A percentile compares a stretch with the other conserved stretches of the same genome.
Conservation (phyloP, 208 protist genomes). For the Balamuthia mandrillaris region DNA sequence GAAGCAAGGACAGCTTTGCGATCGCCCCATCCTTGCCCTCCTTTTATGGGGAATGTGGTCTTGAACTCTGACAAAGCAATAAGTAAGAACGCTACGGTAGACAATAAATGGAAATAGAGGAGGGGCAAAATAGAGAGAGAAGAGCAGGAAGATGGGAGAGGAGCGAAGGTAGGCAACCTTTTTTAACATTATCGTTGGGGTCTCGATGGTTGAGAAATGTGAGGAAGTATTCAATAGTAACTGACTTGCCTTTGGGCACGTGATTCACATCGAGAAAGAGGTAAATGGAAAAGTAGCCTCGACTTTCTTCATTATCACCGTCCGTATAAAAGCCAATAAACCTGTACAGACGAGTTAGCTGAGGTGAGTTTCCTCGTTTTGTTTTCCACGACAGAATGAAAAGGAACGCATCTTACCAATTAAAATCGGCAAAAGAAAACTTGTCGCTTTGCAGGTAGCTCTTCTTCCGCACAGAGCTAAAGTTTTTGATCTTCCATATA, state of each 20-base stretch:
- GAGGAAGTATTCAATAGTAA: slow-evolving; percentile 41
- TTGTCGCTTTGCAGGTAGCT: slow-evolving; percentile 51
- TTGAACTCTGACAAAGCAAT: slow-evolving; percentile 52
- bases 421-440: slow-evolving; percentile 46
- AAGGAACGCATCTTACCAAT: neutral
- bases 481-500: slow-evolving; percentile 53
- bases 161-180: too few species aligned
- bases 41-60: slow-evolving; percentile 45
- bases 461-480: slow-evolving; percentile 30
- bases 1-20: slow-evolving; percentile 32
- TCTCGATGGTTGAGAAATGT: slow-evolving; percentile 51
- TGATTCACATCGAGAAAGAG: slow-evolving; percentile 47
- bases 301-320: slow-evolving; percentile 46
- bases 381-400: neutral
- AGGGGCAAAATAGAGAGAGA: too few species aligned
- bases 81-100: too few species aligned
- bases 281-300: slow-evolving; percentile 51
- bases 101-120: too few species aligned
- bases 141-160: too few species aligned
- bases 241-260: slow-evolving; percentile 44
- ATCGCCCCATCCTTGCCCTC: slow-evolving; percentile 48
- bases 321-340: slow-evolving; percentile 54
- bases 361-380: neutral
- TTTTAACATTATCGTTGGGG: slow-evolving; percentile 8
- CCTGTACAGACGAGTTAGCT: too few species aligned